phyloP scores from a whole-genome alignment of 2,329 filamentous ascomycete genomes.

The Gyromitra esculenta region DNA sequence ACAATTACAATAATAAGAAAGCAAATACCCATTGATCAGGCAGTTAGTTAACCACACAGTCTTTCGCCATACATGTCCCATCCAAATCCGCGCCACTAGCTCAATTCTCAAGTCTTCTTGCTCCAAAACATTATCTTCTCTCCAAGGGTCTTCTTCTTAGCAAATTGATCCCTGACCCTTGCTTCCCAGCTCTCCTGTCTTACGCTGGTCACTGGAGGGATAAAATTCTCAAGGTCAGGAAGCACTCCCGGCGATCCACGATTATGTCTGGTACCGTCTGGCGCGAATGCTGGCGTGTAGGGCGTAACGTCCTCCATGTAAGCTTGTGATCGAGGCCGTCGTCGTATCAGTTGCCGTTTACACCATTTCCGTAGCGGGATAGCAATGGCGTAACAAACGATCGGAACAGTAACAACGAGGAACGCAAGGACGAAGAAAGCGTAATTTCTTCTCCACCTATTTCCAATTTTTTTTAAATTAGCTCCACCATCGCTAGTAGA shows the following conservation, averaged over 20 bases:
- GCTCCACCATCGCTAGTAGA: background rate
- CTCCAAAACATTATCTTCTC: constrained; percentile 48
- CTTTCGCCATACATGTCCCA: background rate
- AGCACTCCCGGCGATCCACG: background rate
- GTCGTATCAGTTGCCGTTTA: constrained; percentile 46
- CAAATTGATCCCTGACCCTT: constrained; percentile 48
- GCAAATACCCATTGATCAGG: constrained; percentile 1
- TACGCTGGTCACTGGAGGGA: constrained; percentile 21
- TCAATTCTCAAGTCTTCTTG: constrained; percentile 17
- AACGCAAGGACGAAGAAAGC: constrained; percentile 53
- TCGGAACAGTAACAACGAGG: constrained; percentile 48
- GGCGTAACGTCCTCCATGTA: constrained; percentile 38
- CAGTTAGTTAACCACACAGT: constrained; percentile 9
- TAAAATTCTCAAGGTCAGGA: constrained; percentile 27
- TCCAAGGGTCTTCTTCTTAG: constrained; percentile 22
- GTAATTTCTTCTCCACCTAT: constrained; percentile 54
- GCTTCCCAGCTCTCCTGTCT: constrained; percentile 52
- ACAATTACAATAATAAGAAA: constrained; percentile 23
- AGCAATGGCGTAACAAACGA: constrained; percentile 44
- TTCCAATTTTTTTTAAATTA: background rate
- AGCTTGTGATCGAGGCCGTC: constrained; percentile 35
- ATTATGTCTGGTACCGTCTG: constrained; percentile 23
- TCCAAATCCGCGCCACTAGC: background rate
- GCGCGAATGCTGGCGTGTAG: constrained; percentile 36
- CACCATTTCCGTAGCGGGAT: constrained; percentile 52